Base-by-base conservation (phyloP, 2,329 filamentous ascomycete species). In the Colletotrichum paranaense region DNA sequence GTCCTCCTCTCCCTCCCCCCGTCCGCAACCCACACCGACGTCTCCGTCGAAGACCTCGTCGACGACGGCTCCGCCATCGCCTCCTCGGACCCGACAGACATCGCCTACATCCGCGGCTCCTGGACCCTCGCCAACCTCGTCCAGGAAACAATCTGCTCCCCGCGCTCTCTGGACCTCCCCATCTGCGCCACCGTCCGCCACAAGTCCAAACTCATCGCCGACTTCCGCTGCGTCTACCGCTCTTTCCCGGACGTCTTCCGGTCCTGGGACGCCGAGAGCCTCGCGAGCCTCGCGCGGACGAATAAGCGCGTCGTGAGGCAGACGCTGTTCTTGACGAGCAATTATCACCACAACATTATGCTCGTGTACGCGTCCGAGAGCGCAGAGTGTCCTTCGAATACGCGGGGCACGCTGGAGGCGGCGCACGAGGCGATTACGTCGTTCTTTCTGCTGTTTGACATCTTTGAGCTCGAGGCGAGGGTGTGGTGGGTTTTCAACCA, bases 401-500 rank as follows among this genome's bases (percentile, higher is more conserved):
- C 93, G 22, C 86, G 91, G 22, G 92, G 90, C 5, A 93, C 93
- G 3, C 84, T 95, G 14, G 93, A 95, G 80, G 92, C 93, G 0
- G 93, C 93, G 0, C 91, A 94, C 77, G 92, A 93, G 79, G 93
- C 93, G 5, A 90, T 96, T 59, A 88, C 87, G 57, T 86, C 92
- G 1, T 96, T 95, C 79, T 95, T 95, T 80, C 86, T 95, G 70
- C 86, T 95, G 7, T 94, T 92, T 82, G 86, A 85, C 49, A 83
- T 94, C 14, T 91, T 95, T 74, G 90, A 92, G 76, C 85, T 86
- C 19, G 94, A 96, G 83, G 92, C 93, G 1, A 88, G 91, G 16
- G 93, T 95, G 1, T 95, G 93, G 93, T 96, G 93, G 93, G 93
- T 94, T 0, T 94, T 95, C 76, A 94, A 95, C 80, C 94, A 95